A percentile compares a stretch with the other conserved stretches of the same genome.
Conservation (phyloP, 2,329 filamentous ascomycete genomes). For the Cladosporium velox region DNA sequence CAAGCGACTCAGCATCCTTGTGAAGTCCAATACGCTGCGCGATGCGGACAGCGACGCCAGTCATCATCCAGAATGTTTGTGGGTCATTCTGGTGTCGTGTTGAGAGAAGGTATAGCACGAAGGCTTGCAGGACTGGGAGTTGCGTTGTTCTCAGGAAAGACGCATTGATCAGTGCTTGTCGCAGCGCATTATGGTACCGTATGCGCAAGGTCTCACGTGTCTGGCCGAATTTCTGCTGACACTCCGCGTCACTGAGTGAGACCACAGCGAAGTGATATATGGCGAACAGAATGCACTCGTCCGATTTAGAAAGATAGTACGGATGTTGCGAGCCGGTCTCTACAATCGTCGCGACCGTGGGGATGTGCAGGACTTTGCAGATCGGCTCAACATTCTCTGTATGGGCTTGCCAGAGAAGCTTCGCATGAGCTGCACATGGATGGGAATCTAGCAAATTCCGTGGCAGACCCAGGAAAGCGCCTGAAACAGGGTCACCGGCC, state of each 20-base stretch:
- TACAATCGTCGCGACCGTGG: conserved; percentile 55
- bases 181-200: conserved; percentile 49
- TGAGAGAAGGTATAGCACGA: conserved; percentile 60
- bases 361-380: conserved; percentile 70
- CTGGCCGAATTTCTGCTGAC: conserved; percentile 50
- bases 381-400: conserved; percentile 71
- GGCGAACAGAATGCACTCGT: conserved; percentile 61
- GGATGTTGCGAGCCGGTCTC: conserved; percentile 45
- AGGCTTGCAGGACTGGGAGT: conserved; percentile 66
- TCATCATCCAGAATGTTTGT: conserved; percentile 64
- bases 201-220: conserved; percentile 52
- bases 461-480: conserved; percentile 28
- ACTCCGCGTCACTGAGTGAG: conserved; percentile 52
- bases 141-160: conserved; percentile 68
- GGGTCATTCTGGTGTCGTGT: conserved; percentile 47
- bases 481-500: conserved; percentile 31
- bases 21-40: conserved; percentile 64
- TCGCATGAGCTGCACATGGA: conserved; percentile 56
- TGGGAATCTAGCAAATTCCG: conserved; percentile 44
- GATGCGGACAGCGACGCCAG: conserved; percentile 62
- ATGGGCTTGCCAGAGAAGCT: conserved; percentile 60
- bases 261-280: conserved; percentile 62
- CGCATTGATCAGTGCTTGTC: conserved; percentile 67
- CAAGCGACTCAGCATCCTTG: conserved; percentile 56
- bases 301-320: conserved; percentile 59